These are phyloP conservation scores for Dendryphion nanum DNA, from an alignment of 2,329 filamentous ascomycete genomes.

Conservation along the genomic window DNA sequence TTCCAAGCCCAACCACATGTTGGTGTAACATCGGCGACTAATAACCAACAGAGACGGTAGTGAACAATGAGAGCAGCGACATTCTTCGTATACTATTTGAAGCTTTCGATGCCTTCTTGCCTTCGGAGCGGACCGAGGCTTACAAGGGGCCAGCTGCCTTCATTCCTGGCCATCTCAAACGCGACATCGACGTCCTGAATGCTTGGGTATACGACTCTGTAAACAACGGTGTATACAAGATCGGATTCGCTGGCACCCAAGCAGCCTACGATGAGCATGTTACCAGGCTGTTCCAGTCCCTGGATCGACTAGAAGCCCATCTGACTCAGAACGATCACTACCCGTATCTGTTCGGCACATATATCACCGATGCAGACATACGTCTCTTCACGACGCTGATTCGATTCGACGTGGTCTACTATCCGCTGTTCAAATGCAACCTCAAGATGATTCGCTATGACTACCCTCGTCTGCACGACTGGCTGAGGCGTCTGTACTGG, in stretches of 20 bases:
- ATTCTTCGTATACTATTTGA: conserved; percentile 34
- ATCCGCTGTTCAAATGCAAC: conserved; percentile 70
- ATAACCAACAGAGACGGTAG: conserved; percentile 21
- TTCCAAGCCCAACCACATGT: neutral
- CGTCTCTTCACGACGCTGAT: conserved; percentile 58
- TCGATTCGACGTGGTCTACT: conserved; percentile 55
- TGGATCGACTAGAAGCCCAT: conserved; percentile 75
- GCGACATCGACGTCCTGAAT: conserved; percentile 73
- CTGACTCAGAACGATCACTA: conserved; percentile 52
- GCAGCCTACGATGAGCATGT: conserved; percentile 79
- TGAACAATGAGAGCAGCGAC: conserved; percentile 37
- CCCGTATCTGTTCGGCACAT: conserved; percentile 73
- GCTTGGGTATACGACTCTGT: conserved; percentile 72
- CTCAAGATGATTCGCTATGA: conserved; percentile 78
- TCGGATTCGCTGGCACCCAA: conserved; percentile 82
- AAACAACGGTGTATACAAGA: conserved; percentile 57
- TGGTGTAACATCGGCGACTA: neutral
- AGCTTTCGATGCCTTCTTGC: conserved; percentile 33
- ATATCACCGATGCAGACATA: conserved; percentile 49
- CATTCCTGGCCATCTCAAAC: conserved; percentile 64
- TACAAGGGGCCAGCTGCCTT: conserved; percentile 58
- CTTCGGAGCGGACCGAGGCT: conserved; percentile 53
- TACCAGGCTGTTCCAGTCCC: conserved; percentile 66
- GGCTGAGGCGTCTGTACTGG: conserved; percentile 86
- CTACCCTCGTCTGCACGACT: conserved; percentile 76